Percentiles rank a stretch among this genome's conserved stretches.
These are phyloP conservation scores for Saccharomycopsis vini DNA, from an alignment of 805 yeast genomes.

Conservation along the genomic window DNA sequence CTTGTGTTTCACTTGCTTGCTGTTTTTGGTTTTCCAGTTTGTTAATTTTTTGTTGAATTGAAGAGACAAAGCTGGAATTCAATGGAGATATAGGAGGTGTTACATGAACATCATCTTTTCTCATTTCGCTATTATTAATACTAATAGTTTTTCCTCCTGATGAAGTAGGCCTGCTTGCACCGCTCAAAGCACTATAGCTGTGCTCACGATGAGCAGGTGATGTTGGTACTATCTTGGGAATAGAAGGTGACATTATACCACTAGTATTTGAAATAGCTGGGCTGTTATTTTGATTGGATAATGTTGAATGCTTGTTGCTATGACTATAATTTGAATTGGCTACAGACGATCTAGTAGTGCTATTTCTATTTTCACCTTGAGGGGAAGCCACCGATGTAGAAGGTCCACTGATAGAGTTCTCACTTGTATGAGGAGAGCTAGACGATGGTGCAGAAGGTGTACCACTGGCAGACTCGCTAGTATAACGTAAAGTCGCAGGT, in stretches of 20 bases:
- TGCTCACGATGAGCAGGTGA: too few relatives aligned
- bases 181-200: slow-evolving; percentile 11
- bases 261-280: slow-evolving; percentile 7
- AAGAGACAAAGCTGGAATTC: too few relatives aligned
- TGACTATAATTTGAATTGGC: slow-evolving; percentile 10
- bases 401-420: neutral
- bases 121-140: neutral
- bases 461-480: neutral
- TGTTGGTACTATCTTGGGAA: too few relatives aligned
- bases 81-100: too few relatives aligned
- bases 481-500: slow-evolving; percentile 14
- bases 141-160: too few relatives aligned
- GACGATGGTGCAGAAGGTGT: neutral
- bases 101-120: neutral
- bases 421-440: neutral
- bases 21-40: too few relatives aligned
- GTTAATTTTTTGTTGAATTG: too few relatives aligned
- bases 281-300: slow-evolving; percentile 2
- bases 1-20: too few relatives aligned
- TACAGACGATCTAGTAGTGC: slow-evolving; percentile 1
- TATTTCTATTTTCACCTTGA: neutral
- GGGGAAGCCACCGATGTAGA: neutral
- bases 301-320: too few relatives aligned
- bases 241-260: slow-evolving; percentile 1
- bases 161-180: too few relatives aligned